Base-by-base conservation (phyloP, 768 basidiomycete genomes). In the Mycena belliarum region DNA sequence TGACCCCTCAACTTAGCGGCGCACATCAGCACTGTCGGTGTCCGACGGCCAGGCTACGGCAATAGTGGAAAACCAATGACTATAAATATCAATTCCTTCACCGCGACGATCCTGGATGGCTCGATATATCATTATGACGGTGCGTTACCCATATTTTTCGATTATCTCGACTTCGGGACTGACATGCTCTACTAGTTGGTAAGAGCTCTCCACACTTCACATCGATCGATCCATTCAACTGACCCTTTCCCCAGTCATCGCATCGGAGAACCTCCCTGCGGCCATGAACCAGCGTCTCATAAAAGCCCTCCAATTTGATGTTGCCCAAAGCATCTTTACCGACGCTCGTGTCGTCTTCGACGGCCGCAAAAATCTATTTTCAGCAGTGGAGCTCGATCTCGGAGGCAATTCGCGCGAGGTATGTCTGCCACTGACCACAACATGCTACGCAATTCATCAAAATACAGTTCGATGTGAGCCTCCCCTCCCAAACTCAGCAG, bases 41-140 rank as follows among this genome's bases (percentile, higher is more conserved):
- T 84, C 29, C 77, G 74, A 52, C 73, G 84, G 32, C 71, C 80
- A 18, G 73, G 69, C 21, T 82, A 72, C 48, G 83, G 83, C 14
- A 70, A 70, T 0, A 71, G 72, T 7, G 85, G 83, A 4, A 69
- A 63, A 38, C 48, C 61, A 0, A 69, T 83, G 4, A 62, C 63
- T 1, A 46, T 64, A 18, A 41, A 43, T n/a, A 37, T 52, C 24
- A 85, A 86, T 63, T 78, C 81, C 53, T 86, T 83, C 59, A 55
- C 60, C 11, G 73, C 76, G 21, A 63, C 69, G 1, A 75, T 81
- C 6, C 76, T 82, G 0, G 72, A 80, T 7, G 68, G 63, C 0
- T 73, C 73, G 12, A 85, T 86, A 38, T 70, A 78, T 46, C 83
- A 85, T 51, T 85, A 86, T 54, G 84, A 85, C 61, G 82, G 84